Base-by-base conservation (phyloP, 371 early-diverging fungal genomes). In the Apophysomyces ossiformis region DNA sequence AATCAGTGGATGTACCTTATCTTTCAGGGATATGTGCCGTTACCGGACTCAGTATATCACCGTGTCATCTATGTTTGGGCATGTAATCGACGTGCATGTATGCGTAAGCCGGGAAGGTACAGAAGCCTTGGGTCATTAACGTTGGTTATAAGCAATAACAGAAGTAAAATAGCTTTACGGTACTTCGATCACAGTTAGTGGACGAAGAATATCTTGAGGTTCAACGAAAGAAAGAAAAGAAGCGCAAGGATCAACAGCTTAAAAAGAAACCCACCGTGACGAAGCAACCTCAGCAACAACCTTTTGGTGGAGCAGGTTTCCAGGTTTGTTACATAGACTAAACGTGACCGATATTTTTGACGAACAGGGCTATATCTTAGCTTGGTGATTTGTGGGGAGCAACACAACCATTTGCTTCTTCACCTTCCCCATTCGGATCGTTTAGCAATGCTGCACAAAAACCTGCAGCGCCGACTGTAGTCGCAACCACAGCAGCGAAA, bases 31-130 rank as follows among this genome's bases (percentile, higher is more conserved):
- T 92, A 91, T 70, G 93, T 84, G 15, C 94, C 94, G 2, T 70
- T 93, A 8, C 83, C 86, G 5, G 83, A 82, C 21, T 92, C 93
- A 12, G 72, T 87, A n/a, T 91, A 85, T 71, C 92, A 93, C 50
- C 81, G 94, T 50, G 87, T 87, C 0, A 68, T 93, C 8, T 93
- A 93, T 70, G 83, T 93, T 7, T 92, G 91, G 90, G 91, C 81
- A 0, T 93, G 94, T 75, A 92, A 90, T 61, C 82, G 82, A 26
- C 83, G 89, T 35, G 65, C 71, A 32, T 93, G 94, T 70, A 88
- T 90, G 80, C 86, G 86, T 12, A 85, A 84, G 63, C 74, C 81
- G 2, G 92, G 91, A 32, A 89, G 89, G 88, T 88, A 83, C 58
- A 36, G 36, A 26, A 16, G 54, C 57, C 35, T 39, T 58, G 43